Evolutionary conservation across 108 stramenopile species (phyloP).

Genomic region (Bacterosira constricta): DNA sequence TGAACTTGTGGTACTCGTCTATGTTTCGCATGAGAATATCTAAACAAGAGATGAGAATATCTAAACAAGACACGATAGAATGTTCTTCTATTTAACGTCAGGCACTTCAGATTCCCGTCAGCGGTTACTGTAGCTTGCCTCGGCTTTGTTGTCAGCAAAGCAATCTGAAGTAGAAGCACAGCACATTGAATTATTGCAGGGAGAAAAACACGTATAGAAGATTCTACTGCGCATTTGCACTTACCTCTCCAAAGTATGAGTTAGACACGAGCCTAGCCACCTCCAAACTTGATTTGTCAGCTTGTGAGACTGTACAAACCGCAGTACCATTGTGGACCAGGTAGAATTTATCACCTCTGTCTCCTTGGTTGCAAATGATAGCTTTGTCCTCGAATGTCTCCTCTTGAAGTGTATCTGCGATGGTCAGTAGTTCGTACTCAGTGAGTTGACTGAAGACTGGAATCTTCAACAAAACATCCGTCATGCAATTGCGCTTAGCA

Average conservation of each 20-base stretch:
- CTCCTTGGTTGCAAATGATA: conserved; percentile 57
- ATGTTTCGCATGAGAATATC: conserved; percentile 77
- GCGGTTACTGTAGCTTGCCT: conserved; percentile 78
- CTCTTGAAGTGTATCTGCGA: conserved; percentile 51
- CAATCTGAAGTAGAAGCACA: conserved; percentile 40
- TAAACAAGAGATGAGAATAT: too few relatives aligned
- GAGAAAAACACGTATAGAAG: neutral
- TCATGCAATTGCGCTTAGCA: conserved; percentile 6
- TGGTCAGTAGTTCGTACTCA: conserved; percentile 33
- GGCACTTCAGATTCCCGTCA: conserved; percentile 49
- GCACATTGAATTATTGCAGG: neutral
- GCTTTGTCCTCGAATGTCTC: conserved; percentile 46
- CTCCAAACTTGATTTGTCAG: conserved; percentile 26
- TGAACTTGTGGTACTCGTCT: conserved; percentile 56
- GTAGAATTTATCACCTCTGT: conserved; percentile 62
- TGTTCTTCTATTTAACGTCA: conserved; percentile 68
- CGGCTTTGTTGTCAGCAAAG: conserved; percentile 61
- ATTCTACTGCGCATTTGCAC: neutral
- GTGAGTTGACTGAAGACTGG: conserved; percentile 34
- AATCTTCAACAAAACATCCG: conserved; percentile 14
- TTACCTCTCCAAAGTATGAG: conserved; percentile 71
- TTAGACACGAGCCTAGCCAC: conserved; percentile 50
- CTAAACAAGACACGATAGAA: conserved; percentile 76
- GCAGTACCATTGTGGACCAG: conserved; percentile 60
- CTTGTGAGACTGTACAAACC: conserved; percentile 43